phyloP scores from a whole-genome alignment of 768 basidiomycete genomes.

The Pleurotus eryngii region DNA sequence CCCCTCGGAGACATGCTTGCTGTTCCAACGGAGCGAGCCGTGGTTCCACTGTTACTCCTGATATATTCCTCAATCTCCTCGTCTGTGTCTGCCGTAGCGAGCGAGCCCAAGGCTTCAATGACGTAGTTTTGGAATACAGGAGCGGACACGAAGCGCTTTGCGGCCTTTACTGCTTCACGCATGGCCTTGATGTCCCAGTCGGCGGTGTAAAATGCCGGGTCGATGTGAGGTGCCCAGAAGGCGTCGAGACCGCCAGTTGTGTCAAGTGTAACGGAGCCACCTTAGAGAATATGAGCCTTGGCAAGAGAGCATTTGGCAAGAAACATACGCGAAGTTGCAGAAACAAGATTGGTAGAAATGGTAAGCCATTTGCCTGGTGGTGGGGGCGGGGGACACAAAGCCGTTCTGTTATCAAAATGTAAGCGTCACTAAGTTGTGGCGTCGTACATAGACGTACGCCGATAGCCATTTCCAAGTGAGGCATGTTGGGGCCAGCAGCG shows the following conservation, averaged over 20 bases:
- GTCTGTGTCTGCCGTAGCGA: constrained; percentile 21
- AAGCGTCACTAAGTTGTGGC: neutral
- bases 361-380: constrained; percentile 15
- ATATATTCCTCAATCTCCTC: constrained; percentile 21
- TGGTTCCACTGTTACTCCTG: constrained; percentile 16
- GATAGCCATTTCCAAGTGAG: constrained; percentile 32
- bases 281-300: constrained; percentile 14
- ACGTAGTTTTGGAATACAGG: constrained; percentile 25
- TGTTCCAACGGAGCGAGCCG: constrained; percentile 30
- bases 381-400: constrained; percentile 7
- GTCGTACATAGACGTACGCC: constrained; percentile 17
- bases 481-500: constrained; percentile 27
- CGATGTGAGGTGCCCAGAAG: constrained; percentile 44
- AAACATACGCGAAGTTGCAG: constrained; percentile 32
- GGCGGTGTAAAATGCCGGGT: constrained; percentile 41
- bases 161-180: constrained; percentile 20
- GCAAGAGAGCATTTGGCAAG: neutral
- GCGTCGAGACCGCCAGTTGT: constrained; percentile 31
- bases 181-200: constrained; percentile 27
- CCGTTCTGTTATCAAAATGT: constrained; percentile 1
- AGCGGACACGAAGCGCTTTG: constrained; percentile 21
- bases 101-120: constrained; percentile 15
- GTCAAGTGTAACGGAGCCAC: constrained; percentile 34
- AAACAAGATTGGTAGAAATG: constrained; percentile 20
- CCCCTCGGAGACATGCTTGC: constrained; percentile 27